Base-by-base conservation (phyloP, 768 basidiomycete genomes). In the Tricholoma flavovirens region DNA sequence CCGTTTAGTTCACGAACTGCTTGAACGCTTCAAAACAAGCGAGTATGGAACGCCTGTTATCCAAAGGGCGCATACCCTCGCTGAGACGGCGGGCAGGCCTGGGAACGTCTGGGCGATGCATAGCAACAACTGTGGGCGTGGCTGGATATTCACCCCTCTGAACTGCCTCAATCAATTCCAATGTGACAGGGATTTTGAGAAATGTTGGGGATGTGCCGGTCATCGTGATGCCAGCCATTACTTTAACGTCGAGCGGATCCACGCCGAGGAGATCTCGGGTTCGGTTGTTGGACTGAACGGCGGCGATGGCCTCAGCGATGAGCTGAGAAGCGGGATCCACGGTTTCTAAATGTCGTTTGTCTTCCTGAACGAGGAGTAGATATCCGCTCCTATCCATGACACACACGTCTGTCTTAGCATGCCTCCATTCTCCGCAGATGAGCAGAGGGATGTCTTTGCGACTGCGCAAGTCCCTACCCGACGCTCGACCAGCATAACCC, bases 21-120 rank as follows among this genome's bases (percentile, higher is more conserved):
- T 46, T 69, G 63, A 71, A 71, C 9, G 69, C 66, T 60, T 71
- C 71, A 54, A 58, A 69, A 59, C 69, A 69, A 14, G 53, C 17
- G 29, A 71, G 62, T 9, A 71, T 65, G 45, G 38, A 48, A 9
- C 36, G 55, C 35, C 69, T 60, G 69, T 46, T 46, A 26, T 46
- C 32, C 24, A 24, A 12, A 33, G 50, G 36, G 49, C 62, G 60
- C 69, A 73, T 71, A 29, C 68, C 67, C 40, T 70, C 65, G 17
- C 53, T 62, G n/a, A 53, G 59, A 49, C 60, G 60, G 32, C 55
- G 58, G 59, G 48, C 29, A 49, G 60, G 67, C 26, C 33, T 38
- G 4, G 50, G 24, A 29, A 29, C 17, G 24, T 46, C 24, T 4
- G 24, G 45, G 14, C 22, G 24, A 46, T 46, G 45, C 24, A 24